Evolutionary conservation across 2,329 filamentous ascomycete genomes (phyloP), one percentile per base, ranked within the genome.

Genomic region (Chrysoporthe puriensis): DNA sequence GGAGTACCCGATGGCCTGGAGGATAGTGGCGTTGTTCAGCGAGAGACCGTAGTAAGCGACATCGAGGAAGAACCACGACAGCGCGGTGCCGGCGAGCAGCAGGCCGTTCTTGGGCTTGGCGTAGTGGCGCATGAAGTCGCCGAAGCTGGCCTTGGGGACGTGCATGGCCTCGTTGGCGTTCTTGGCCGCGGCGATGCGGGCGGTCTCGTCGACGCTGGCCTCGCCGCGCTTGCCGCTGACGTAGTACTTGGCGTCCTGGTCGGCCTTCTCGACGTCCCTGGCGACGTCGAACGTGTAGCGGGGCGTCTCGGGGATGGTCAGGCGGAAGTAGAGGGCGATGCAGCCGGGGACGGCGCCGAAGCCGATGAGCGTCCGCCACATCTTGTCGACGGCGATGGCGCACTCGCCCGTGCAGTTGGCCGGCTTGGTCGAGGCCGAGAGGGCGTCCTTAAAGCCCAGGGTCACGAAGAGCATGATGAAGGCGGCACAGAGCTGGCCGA

Each of bases 261-360:
- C 85, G 54, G 88, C 93, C 81, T 93, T 90, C 73, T 92, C 86
- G 50, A 93, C 84, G 74, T 96, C 91, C 56, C 88, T 88, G 62
- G 88, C 85, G 32, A 96, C 87, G 75, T 96, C 92, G 73, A 96
- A 95, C 40, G 93, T 96, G 81, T 96, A 96, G 40, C 93, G 91
- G 63, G 93, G 92, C 44, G 92, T 95, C 80, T 96, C 93, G 34
- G 93, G 93, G 72, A 96, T 95, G 63, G 92, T 96, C 4, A 96
- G 72, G 59, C 80, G 79, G 80, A 90, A 96, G 83, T 96, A 96
- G 21, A 96, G 86, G 26, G 93, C 92, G 70, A 94, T 88, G 76
- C 89, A 92, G 56, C 90, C 92, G 2, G 92, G 92, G 9, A 96
- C 87, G 57, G 91, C 91, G 72, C 92, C 92, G 74, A 94, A 91